Base-by-base conservation (phyloP, 2,329 filamentous ascomycete species). In the Fusarium sp. region DNA sequence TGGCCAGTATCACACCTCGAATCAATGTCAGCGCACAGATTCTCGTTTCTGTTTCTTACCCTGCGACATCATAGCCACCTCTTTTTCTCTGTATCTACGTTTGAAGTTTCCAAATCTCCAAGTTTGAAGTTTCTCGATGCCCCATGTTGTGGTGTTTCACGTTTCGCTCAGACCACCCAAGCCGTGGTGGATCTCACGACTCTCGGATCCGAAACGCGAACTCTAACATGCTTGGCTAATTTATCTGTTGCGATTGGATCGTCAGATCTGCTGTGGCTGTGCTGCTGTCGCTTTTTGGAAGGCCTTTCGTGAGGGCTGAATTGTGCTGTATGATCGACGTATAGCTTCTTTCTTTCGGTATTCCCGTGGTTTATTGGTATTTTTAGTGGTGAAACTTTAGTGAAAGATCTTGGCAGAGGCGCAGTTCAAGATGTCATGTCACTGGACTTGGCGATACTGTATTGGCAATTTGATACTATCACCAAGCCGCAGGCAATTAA, bases 101-200 rank as follows among this genome's bases (percentile, higher is more conserved):
- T 37, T 28, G 30, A 30, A 40, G 58, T 63, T 30, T 55, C 59
- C 28, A 4, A n/a, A 21, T 20, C 9, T 2, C n/a, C 41, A 55
- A 43, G 59, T 63, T 63, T 63, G 41, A 50, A 62, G 45, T 46
- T 34, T 37, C 4, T n/a, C 3, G 12, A 25, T 49, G 46, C 25
- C 10, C 27, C n/a, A 37, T 37, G 18, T 48, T n/a, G n/a, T 41
- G 34, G 58, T 43, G 62, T 65, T 65, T 65, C 61, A 51, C 27
- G 62, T 53, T 65, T 65, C 46, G 60, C 62, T 65, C 62, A 50
- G 60, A 42, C 62, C 62, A 30, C 59, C 46, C 18, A n/a, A 18
- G 10, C 34, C 34, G 34, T n/a, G 18, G 18, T 14, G 3, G 46
- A 51, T 48, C 47, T 45, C 34, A 12, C 10, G 1, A n/a, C 34